Evolutionary conservation across 208 protist species (phyloP), one percentile per base, ranked within the genome.

Genomic region (Leishmania tropica): DNA sequence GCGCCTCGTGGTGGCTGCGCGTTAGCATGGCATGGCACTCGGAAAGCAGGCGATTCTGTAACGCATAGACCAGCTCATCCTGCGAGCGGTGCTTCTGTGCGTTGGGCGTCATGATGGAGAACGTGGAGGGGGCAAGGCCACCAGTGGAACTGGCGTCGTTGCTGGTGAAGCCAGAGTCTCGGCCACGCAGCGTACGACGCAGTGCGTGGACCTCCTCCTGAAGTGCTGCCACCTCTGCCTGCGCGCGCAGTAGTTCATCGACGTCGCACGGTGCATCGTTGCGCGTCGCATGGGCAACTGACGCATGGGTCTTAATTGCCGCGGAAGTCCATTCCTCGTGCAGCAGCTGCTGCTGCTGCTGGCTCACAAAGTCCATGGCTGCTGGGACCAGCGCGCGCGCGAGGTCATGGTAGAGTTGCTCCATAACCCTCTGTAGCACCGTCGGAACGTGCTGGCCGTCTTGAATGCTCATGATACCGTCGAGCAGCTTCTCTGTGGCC

Each of bases 21-120:
- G 81, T 80, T 13, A 93, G 87, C 74, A 87, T 75, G 4, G 77
- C 62, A 35, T 78, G 80, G 54, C 72, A 89, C 71, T 90, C 85
- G n/a, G 72, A 80, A 19, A 87, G 51, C 19, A 87, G 75, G 17
- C 83, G 76, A 31, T 85, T 80, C 67, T 80, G 84, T 65, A 92
- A 19, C 5, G 68, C 74, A 11, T 58, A 64, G 24, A 54, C 64
- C 60, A 88, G 48, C 21, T 64, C 79, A 40, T 86, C 83, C n/a
- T 84, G 45, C 51, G 67, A 76, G 21, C 47, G 28, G 24, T 60
- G 48, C 47, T 42, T 45, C 24, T 11, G 48, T 72, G 13, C 17
- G 13, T 58, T 51, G 40, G 62, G 24, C 45, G 47, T n/a, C 31
- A 53, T 42, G 56, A 65, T 65, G 56, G 37, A 7, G 24, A 19